Conservation (phyloP, 768 basidiomycete genomes). For the Boletus tomentosulus region DNA sequence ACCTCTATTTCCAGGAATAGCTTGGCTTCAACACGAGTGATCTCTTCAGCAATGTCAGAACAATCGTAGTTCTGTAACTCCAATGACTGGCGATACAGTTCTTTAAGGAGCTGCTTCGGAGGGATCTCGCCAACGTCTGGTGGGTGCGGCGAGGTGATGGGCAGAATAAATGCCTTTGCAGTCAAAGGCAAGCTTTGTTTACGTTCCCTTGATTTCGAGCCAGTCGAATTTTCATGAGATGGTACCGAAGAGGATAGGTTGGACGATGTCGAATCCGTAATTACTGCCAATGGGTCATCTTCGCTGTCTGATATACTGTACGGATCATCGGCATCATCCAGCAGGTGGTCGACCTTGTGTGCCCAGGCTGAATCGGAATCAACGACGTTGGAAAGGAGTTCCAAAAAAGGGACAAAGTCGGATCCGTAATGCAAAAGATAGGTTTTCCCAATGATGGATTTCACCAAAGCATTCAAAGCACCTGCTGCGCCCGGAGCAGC, state of each 20-base stretch:
- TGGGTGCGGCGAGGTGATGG: slow-evolving; percentile 25
- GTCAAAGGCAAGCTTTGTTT: slow-evolving; percentile 64
- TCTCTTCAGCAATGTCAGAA: slow-evolving; percentile 76
- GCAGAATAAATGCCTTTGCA: slow-evolving; percentile 40
- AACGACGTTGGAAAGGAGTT: slow-evolving; percentile 55
- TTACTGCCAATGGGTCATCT: slow-evolving; percentile 32
- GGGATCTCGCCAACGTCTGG: slow-evolving; percentile 38
- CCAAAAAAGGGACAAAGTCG: slow-evolving; percentile 77
- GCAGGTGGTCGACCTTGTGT: slow-evolving; percentile 53
- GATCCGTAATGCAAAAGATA: slow-evolving; percentile 83
- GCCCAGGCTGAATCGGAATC: slow-evolving; percentile 76
- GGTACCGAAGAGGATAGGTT: slow-evolving; percentile 20
- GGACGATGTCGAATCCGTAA: slow-evolving; percentile 31
- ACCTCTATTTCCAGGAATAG: slow-evolving; percentile 79
- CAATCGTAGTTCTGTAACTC: slow-evolving; percentile 56
- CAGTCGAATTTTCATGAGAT: slow-evolving; percentile 21
- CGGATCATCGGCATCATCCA: slow-evolving; percentile 61
- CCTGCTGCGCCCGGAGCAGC: slow-evolving; percentile 70
- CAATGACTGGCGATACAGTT: slow-evolving; percentile 54
- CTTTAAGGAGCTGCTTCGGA: slow-evolving; percentile 58
- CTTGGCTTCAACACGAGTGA: slow-evolving; percentile 68
- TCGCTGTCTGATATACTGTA: slow-evolving; percentile 56
- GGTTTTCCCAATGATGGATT: slow-evolving; percentile 73
- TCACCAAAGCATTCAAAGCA: slow-evolving; percentile 71
- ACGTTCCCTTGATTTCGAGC: slow-evolving; percentile 47